Base-by-base conservation (phyloP, 1,284 basidiomycete species). In the Rhizoctonia solani region DNA sequence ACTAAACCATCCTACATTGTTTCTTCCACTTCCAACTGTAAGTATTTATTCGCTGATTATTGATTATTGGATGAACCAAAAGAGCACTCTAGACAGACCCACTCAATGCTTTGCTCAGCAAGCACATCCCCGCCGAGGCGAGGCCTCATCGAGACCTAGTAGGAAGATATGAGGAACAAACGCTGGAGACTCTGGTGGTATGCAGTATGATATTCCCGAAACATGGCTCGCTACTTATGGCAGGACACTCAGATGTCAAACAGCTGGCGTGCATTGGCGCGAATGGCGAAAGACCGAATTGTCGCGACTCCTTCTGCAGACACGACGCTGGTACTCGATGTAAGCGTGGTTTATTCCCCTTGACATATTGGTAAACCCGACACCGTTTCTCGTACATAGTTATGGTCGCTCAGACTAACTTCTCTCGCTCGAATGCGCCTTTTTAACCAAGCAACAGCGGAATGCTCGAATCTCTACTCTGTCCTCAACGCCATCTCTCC, bases 1-100 rank as follows among this genome's bases (percentile, higher is more conserved):
- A 23, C 47, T 63, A 9, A 63, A 63, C n/a, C 46, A 63, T 21
- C 65, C 69, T 16, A 55, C 61, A 4, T 88, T 92, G 85, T 92
- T 92, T 74, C 79, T 91, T 52, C 90, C 90, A 11, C 87, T 92
- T 41, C 90, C 90, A 54, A 89, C 90, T 79, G 90, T 92, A 82
- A 82, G 80, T 79, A 76, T 78, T 69, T 78, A 82, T 78, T 73
- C 75, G 79, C 73, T 79, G 80, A n/a, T n/a, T n/a, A n/a, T n/a
- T n/a, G n/a, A n/a, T n/a, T n/a, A n/a, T 75, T 55, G 21, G 44
- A 14, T 46, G 9, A 46, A 9, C 44, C 11, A 69, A 46, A 70
- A 34, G 69, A 68, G 37, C 66, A 68, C 37, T 66, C 37, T 82
- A 92, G 90, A 91, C 88, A 69, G 90, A 92, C 79, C 88, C 89